phyloP scores from a whole-genome alignment of 768 basidiomycete genomes.

The Tulasnella sp. region DNA sequence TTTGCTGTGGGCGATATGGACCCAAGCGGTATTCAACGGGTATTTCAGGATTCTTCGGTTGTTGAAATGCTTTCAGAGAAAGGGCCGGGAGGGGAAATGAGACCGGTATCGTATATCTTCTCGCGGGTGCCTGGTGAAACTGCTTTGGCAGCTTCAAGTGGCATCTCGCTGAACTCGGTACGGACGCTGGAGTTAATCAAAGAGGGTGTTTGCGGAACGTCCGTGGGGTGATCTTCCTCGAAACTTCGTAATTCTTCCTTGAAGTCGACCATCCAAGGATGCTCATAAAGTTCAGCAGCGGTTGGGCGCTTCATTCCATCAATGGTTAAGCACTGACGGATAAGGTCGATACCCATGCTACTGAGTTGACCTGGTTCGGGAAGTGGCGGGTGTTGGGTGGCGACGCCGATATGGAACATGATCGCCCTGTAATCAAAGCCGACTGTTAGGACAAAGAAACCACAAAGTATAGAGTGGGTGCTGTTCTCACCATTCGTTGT shows the following conservation, averaged over 20 bases:
- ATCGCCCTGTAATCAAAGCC: constrained; percentile 68
- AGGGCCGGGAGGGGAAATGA: constrained; percentile 18
- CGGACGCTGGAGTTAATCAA: constrained; percentile 13
- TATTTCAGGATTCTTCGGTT: not conserved
- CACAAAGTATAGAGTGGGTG: not conserved
- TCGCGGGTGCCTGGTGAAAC: not conserved
- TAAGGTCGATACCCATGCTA: constrained; percentile 86
- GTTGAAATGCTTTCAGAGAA: constrained; percentile 6
- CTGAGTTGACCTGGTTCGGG: constrained; percentile 89
- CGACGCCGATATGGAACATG: constrained; percentile 98
- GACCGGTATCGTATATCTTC: constrained; percentile 19
- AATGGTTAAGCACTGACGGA: constrained; percentile 84
- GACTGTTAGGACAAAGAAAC: constrained; percentile 18
- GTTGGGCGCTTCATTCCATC: constrained; percentile 80
- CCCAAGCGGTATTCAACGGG: not conserved
- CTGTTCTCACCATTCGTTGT: constrained; percentile 85
- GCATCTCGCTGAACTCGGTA: constrained; percentile 13
- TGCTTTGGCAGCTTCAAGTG: not conserved
- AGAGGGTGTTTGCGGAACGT: constrained; percentile 21
- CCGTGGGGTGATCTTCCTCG: constrained; percentile 12
- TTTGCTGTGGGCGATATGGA: not conserved
- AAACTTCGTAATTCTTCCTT: constrained; percentile 54
- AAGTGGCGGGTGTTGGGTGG: constrained; percentile 91
- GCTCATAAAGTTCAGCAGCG: constrained; percentile 77
- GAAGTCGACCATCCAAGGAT: constrained; percentile 87